Base-by-base conservation (phyloP, 345 rosid genomes). In the Boechera stricta region DNA sequence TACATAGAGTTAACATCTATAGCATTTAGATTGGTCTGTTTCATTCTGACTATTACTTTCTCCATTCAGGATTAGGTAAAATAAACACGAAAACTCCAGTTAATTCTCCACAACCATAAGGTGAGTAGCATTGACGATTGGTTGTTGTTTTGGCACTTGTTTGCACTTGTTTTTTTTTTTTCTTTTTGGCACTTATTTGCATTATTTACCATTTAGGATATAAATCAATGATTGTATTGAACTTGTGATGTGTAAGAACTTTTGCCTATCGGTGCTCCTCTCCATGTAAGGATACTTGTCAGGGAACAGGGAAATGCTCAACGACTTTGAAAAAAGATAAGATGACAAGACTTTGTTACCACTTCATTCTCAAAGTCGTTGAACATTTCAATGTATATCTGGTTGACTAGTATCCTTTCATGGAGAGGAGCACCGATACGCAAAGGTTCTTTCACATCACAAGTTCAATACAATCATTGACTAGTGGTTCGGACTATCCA, bases 21-120 rank as follows among this genome's bases (percentile, higher is more conserved):
- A 47, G 33, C 21, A 74, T 21, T 21, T 69, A 63, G 56, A 78
- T 29, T 48, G 55, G 64, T 60, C 36, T 45, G 39, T 38, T 35
- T 65, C 51, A 55, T 47, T 82, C 55, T 51, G 59, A 70, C 73
- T 61, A 52, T 53, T 71, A 64, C 64, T 38, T 62, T 80, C 67
- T 53, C 16, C 55, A 58, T 72, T 81, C 85, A 91, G 97, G 98
- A 68, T 82, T 93, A 77, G 98, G 98, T 63, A 85, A 79, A 80
- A 83, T 91, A 69, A 86, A 81, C 67, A 61, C 90, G 56, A 79
- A 82, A 77, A 93, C 98, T 75, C 94, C 98, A 15, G 59, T 52
- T 16, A 84, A 72, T 63, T 88, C 95, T 60, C 97, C 91, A 21
- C 86, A 45, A 39, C 84, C 77, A 79, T 70, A 77, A 74, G 93